phyloP scores from a whole-genome alignment of 768 basidiomycete genomes.

The Ramaria sp. region DNA sequence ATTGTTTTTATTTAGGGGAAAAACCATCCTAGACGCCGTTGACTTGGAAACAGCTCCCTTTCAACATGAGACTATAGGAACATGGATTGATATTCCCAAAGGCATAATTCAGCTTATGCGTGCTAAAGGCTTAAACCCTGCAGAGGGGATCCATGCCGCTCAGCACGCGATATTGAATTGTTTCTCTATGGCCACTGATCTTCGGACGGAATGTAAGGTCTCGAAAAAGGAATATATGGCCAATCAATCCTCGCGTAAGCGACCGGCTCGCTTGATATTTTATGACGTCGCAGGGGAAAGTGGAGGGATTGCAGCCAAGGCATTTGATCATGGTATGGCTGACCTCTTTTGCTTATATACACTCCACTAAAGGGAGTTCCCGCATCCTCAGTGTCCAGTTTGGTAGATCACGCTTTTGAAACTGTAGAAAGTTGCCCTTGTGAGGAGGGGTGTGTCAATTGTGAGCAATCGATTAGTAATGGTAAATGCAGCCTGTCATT shows the following conservation, averaged over 20 bases:
- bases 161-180: constrained; percentile 75
- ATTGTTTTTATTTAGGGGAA: constrained; percentile 30
- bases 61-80: constrained; percentile 60
- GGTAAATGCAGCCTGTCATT: neutral
- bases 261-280: constrained; percentile 71
- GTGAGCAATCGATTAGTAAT: constrained; percentile 27
- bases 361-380: neutral
- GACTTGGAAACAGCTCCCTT: constrained; percentile 72
- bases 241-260: constrained; percentile 42
- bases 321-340: constrained; percentile 66
- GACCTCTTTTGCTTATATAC: neutral
- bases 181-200: constrained; percentile 55
- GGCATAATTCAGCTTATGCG: constrained; percentile 41
- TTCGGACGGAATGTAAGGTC: constrained; percentile 78
- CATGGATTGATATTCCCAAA: constrained; percentile 71
- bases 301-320: constrained; percentile 67
- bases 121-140: constrained; percentile 47
- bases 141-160: constrained; percentile 79
- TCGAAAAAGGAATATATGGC: constrained; percentile 61
- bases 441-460: constrained; percentile 55
- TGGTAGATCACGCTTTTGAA: constrained; percentile 49
- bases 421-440: constrained; percentile 56
- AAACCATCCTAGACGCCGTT: constrained; percentile 61
- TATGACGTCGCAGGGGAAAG: constrained; percentile 62
- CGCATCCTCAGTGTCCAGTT: constrained; percentile 33